Percentiles rank a stretch among this genome's conserved stretches.
These are phyloP conservation scores for Penicillium subrubescens DNA, from an alignment of 495 filamentous ascomycete species.

Conservation along the genomic window DNA sequence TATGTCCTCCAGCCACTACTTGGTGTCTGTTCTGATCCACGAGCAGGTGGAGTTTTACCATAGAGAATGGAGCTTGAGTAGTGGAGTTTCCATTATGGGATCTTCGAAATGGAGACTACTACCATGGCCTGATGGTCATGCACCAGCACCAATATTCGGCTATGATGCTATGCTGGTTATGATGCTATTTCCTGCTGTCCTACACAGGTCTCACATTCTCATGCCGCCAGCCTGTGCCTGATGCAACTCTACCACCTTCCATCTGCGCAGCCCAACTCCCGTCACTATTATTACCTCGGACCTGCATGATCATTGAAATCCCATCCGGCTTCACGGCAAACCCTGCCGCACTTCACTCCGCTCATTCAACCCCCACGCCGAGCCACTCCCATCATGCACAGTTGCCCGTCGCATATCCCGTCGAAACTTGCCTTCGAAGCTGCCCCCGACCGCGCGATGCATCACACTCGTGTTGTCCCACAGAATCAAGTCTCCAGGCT, in stretches of 20 bases:
- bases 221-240: not conserved
- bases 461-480: slow-evolving; percentile 63
- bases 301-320: not conserved
- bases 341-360: slow-evolving; percentile 19
- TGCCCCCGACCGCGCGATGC: slow-evolving; percentile 55
- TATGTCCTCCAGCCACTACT: not conserved
- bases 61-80: not conserved
- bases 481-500: slow-evolving; percentile 53
- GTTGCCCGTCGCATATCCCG: slow-evolving; percentile 59
- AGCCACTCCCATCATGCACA: slow-evolving; percentile 45
- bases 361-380: slow-evolving; percentile 48
- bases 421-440: slow-evolving; percentile 51
- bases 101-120: not conserved
- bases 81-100: not conserved
- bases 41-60: not conserved
- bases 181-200: not conserved
- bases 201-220: not conserved
- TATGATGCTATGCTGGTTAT: not conserved
- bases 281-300: not conserved
- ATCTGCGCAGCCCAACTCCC: not conserved
- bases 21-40: not conserved
- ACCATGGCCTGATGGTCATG: not conserved
- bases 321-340: slow-evolving; percentile 11
- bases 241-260: not conserved
- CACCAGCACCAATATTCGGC: no score